These are phyloP conservation scores for Poa annua DNA, from an alignment of 176 grass and related monocot species.

Conservation along the genomic window DNA sequence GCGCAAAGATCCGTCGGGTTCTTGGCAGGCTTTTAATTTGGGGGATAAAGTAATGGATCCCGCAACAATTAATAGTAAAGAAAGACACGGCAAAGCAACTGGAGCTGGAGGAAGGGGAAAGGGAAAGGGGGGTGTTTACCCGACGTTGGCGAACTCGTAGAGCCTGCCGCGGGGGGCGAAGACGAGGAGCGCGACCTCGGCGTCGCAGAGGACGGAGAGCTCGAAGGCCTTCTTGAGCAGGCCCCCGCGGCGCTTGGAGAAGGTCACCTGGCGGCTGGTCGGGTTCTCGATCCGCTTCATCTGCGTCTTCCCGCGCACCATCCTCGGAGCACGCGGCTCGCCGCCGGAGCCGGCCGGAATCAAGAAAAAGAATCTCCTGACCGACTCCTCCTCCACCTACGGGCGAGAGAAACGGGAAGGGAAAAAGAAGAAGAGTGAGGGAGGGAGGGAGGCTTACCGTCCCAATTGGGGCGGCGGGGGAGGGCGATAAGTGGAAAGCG, in stretches of 20 bases:
- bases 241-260: slow-evolving; percentile 87
- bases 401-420: neutral
- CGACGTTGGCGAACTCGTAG: slow-evolving; percentile 66
- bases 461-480: slow-evolving; percentile 45
- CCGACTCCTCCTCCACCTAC: no score
- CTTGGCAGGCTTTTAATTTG: slow-evolving; percentile 28
- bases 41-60: neutral
- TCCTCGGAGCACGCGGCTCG: neutral
- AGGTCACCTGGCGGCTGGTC: slow-evolving; percentile 83
- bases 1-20: slow-evolving; percentile 39
- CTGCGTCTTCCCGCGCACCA: slow-evolving; percentile 90
- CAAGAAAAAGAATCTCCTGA: no score
- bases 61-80: neutral
- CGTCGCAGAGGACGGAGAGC: slow-evolving; percentile 88
- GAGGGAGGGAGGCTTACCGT: neutral
- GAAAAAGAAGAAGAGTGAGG: neutral
- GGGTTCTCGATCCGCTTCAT: slow-evolving; percentile 82
- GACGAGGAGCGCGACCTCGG: slow-evolving; percentile 85
- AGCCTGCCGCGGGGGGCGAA: slow-evolving; percentile 82
- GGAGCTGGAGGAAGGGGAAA: neutral
- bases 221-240: slow-evolving; percentile 96
- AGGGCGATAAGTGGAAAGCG: slow-evolving; percentile 43
- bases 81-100: slow-evolving; percentile 25
- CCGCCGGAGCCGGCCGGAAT: no score
- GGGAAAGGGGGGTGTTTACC: slow-evolving; percentile 7